These are phyloP conservation scores for Microdochium paspali DNA, from an alignment of 2,329 filamentous ascomycete genomes.

Conservation along the genomic window DNA sequence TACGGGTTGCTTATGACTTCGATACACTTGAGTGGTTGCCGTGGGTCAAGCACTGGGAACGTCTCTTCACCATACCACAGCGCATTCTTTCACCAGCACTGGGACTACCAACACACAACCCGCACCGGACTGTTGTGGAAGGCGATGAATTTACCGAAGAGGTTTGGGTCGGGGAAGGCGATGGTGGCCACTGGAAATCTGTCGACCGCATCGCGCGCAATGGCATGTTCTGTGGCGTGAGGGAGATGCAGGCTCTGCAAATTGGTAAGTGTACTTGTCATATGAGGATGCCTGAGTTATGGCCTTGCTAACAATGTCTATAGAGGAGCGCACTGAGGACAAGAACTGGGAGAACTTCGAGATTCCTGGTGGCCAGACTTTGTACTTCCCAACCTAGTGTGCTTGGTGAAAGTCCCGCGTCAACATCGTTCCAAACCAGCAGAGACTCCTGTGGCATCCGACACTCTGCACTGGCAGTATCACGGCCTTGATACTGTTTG, in stretches of 20 bases:
- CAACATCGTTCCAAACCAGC: too few species aligned
- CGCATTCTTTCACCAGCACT: conserved; percentile 45
- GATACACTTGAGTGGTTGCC: conserved; percentile 48
- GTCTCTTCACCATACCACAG: conserved; percentile 52
- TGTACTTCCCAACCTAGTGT: conserved; percentile 16
- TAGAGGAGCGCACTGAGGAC: conserved; percentile 16
- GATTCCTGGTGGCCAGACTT: conserved; percentile 21
- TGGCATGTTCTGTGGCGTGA: conserved; percentile 46
- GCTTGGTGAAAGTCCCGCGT: neutral
- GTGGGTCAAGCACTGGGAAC: conserved; percentile 54
- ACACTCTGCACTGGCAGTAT: too few species aligned
- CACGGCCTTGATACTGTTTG: too few species aligned
- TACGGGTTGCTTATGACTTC: conserved; percentile 59
- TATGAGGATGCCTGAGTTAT: too few species aligned
- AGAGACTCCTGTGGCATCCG: too few species aligned
- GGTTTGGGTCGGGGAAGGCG: conserved; percentile 32
- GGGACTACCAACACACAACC: conserved; percentile 49
- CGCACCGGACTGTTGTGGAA: conserved; percentile 47
- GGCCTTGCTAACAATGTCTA: neutral
- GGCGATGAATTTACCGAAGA: conserved; percentile 44
- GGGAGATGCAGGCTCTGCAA: conserved; percentile 33
- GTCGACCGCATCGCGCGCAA: conserved; percentile 33
- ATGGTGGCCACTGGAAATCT: conserved; percentile 27
- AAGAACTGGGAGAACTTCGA: conserved; percentile 23
- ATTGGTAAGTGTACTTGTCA: conserved; percentile 6